Base-by-base conservation (phyloP, 2,329 filamentous ascomycete genomes). In the Didymella pinodella region DNA sequence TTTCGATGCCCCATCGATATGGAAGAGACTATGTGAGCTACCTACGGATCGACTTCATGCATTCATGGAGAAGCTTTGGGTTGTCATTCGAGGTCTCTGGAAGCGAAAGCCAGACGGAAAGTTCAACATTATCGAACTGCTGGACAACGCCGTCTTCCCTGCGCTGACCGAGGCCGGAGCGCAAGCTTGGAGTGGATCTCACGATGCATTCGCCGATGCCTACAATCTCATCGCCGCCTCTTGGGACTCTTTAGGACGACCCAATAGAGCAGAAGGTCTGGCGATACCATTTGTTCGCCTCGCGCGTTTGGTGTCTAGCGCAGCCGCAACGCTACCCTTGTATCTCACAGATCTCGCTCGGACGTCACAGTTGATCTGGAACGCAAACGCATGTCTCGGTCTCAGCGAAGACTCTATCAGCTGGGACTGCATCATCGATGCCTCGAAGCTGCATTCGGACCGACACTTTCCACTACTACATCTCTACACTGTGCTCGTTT, bases 231-330 rank as follows among this genome's bases (percentile, higher is more conserved):
- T 70, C 12, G 60, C 64, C 3, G 69, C 64, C 22, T 69, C 68
- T 1, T 73, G 67, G 68, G 62, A 70, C 34, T 73, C 69, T 0
- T 52, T 75, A 1, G 69, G 67, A 0, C 65, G 68, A 1, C 69
- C 68, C 4, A 53, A 73, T 18, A 49, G 48, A 20, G 64, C 68
- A 1, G 63, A 57, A 22, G 70, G 71, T 12, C 61, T 74, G 5
- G 69, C 68, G 1, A 60, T 74, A 18, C 72, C 73, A 1, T 57
- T 75, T 12, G 64, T 74, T 29, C 67, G 73, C 11, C 70, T 75
- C 26, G 68, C 64, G 22, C 67, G 68, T 62, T 64, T 75, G 45
- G 68, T 74, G 64, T 62, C 66, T 38, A 65, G 67, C 46, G 63
- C 65, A 7, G 67, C 67, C 7, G 48, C 56, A 16, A 64, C 65